Evolutionary conservation across 306 rosid species (phyloP), one percentile per base, ranked within the genome.

Genomic region (Hippophae gyantsensis): DNA sequence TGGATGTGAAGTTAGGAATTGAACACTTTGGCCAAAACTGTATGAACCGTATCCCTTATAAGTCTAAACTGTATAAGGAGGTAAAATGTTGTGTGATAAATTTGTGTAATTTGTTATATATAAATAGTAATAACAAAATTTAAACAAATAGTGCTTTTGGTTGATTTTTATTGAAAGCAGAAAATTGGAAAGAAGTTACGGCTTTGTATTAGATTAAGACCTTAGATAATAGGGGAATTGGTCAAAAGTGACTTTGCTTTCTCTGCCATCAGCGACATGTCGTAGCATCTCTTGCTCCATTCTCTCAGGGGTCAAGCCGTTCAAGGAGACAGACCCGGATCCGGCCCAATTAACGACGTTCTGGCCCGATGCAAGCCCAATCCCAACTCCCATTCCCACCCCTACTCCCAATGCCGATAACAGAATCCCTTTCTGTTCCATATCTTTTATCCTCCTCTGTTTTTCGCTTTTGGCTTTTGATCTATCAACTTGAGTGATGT

Each of bases 331-430:
- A 44, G 11, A 10, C 52, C 57, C 38, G 38, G 38, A 60, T 48
- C 73, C 68, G 0, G 80, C 70, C 85, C 89, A 80, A 66, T 70
- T 82, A 1, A 63, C 57, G 51, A 85, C 79, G 23, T 56, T 63
- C 67, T 82, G 95, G 14, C 95, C 88, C 26, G 95, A 83, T 10
- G 94, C 99, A 63, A 92, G 52, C 2, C 95, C 89, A 6, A 92
- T 64, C 25, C 99, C 99, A 9, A 92, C 95, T 18, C 97, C 97
- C 6, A 86, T 89, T 7, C 98, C 98, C 54, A 87, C 84, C 2
- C 99, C 95, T 0, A 88, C 95, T 8, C 99, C 51, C 68, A 92
- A 63, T 12, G 99, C 99, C 60, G 96, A 92, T 43, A 88, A 65
- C 73, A 88, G 55, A 41, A 80, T 8, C 25, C 85, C 73, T 68